Percentiles rank a stretch among this genome's conserved stretches.
These are phyloP conservation scores for Cutaneotrichosporon curvatum DNA, from an alignment of 1,284 basidiomycete species.

Conservation along the genomic window DNA sequence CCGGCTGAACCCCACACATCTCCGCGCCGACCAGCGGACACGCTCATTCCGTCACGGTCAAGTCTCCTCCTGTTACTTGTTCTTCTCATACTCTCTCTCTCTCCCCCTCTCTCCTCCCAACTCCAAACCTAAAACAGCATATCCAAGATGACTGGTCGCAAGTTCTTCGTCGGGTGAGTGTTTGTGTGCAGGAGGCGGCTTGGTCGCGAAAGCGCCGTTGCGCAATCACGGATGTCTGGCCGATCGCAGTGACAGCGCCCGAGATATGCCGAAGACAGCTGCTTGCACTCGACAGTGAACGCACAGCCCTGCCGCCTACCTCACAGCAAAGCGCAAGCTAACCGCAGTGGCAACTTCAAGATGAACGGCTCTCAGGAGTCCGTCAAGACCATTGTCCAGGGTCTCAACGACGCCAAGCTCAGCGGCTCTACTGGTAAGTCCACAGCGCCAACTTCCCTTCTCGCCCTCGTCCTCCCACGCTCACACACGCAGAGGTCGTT, in stretches of 20 bases:
- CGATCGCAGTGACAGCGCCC: no score
- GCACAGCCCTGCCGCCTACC: neutral
- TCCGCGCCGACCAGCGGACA: no score
- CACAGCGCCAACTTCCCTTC: no score
- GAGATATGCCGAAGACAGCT: no score
- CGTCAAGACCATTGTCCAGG: constrained; percentile 59
- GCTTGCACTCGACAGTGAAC: neutral
- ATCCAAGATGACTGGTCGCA: constrained; percentile 33
- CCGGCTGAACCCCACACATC: no score
- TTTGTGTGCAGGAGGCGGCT: neutral
- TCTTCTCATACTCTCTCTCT: neutral
- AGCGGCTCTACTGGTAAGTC: constrained; percentile 64
- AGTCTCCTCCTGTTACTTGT: no score
- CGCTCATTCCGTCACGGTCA: no score
- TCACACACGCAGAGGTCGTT: constrained; percentile 64
- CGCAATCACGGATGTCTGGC: neutral
- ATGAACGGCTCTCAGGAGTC: constrained; percentile 69
- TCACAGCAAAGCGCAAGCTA: neutral
- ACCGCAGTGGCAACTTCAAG: constrained; percentile 85
- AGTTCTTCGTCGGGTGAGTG: constrained; percentile 44
- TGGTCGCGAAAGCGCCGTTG: neutral
- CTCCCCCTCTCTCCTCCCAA: neutral
- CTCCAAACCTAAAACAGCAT: constrained; percentile 1
- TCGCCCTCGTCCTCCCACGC: neutral
- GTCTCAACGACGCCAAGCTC: constrained; percentile 67